Evolutionary conservation across 768 basidiomycete species (phyloP).

Genomic region (Boletus eberwhitei): DNA sequence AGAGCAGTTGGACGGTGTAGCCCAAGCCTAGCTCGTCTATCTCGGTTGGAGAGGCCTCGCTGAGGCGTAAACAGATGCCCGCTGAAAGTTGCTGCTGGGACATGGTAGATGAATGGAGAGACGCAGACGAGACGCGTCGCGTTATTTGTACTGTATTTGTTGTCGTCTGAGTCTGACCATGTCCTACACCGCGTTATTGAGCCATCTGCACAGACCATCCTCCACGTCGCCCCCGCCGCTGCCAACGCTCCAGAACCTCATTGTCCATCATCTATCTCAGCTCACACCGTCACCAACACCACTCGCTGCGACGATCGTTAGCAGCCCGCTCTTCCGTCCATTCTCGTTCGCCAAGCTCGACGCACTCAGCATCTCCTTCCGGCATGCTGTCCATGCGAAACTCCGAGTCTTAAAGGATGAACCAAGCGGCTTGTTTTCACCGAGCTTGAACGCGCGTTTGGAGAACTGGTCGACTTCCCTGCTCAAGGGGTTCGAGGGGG

Average conservation of each 20-base stretch:
- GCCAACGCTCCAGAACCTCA: slow-evolving; percentile 24
- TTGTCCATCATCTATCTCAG: slow-evolving; percentile 28
- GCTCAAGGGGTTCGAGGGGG: slow-evolving; percentile 61
- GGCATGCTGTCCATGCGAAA: slow-evolving; percentile 32
- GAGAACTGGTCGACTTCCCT: slow-evolving; percentile 51
- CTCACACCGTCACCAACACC: slow-evolving; percentile 31
- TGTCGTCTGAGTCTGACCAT: not conserved
- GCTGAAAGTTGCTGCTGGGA: slow-evolving; percentile 47
- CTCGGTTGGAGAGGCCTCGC: slow-evolving; percentile 33
- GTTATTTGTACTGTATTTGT: slow-evolving; percentile 18
- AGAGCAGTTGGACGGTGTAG: slow-evolving; percentile 74
- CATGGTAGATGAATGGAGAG: slow-evolving; percentile 29
- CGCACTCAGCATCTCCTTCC: slow-evolving; percentile 27
- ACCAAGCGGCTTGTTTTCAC: slow-evolving; percentile 29
- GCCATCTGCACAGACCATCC: slow-evolving; percentile 27
- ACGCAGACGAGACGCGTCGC: slow-evolving; percentile 10
- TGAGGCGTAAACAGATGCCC: slow-evolving; percentile 54
- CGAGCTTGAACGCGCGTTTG: slow-evolving; percentile 39
- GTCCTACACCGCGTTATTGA: slow-evolving; percentile 26
- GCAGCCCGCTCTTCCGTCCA: slow-evolving; percentile 29
- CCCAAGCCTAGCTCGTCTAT: slow-evolving; percentile 30
- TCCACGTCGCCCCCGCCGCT: slow-evolving; percentile 10
- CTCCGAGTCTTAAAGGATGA: slow-evolving; percentile 23
- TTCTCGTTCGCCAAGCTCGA: slow-evolving; percentile 30
- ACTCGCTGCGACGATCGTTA: slow-evolving; percentile 31